Evolutionary conservation across 306 rosid genomes (phyloP).

Genomic region (Cyamopsis tetragonoloba): DNA sequence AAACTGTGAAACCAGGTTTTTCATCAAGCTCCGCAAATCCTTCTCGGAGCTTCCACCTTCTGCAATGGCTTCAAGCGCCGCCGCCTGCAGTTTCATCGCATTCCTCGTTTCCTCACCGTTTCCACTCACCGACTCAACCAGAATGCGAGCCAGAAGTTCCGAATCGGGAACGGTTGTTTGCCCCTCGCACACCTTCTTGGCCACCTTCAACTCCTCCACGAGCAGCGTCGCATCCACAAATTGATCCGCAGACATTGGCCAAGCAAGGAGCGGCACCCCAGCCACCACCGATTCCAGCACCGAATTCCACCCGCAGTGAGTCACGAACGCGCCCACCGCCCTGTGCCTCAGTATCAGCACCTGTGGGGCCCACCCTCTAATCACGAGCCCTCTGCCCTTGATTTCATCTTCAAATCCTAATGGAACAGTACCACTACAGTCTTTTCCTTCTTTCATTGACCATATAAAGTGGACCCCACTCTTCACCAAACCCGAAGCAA

Average conservation of each 20-base stretch:
- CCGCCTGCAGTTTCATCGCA: constrained; percentile 1
- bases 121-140: constrained; percentile 34
- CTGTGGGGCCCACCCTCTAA: constrained; percentile 56
- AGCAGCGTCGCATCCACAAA: constrained; percentile 35
- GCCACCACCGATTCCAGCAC: constrained; percentile 34
- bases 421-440: neutral
- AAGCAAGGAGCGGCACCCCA: constrained; percentile 38
- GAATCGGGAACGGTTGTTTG: constrained; percentile 16
- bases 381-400: constrained; percentile 33
- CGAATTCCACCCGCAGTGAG: constrained; percentile 63
- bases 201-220: constrained; percentile 41
- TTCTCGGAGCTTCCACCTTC: constrained; percentile 38
- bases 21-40: constrained; percentile 20
- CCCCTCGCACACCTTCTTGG: constrained; percentile 37
- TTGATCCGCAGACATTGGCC: constrained; percentile 53
- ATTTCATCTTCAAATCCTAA: constrained; percentile 27
- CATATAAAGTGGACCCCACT: constrained; percentile 51
- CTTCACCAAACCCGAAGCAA: constrained; percentile 30
- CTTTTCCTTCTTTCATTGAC: constrained; percentile 24
- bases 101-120: neutral
- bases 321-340: constrained; percentile 43
- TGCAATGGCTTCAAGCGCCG: constrained; percentile 27
- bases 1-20: no score
- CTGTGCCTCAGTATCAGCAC: constrained; percentile 32
- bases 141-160: constrained; percentile 8